Percentiles rank a stretch among this genome's conserved stretches.
These are phyloP conservation scores for Saturnispora besseyi DNA, from an alignment of 805 yeast genomes.

Conservation along the genomic window DNA sequence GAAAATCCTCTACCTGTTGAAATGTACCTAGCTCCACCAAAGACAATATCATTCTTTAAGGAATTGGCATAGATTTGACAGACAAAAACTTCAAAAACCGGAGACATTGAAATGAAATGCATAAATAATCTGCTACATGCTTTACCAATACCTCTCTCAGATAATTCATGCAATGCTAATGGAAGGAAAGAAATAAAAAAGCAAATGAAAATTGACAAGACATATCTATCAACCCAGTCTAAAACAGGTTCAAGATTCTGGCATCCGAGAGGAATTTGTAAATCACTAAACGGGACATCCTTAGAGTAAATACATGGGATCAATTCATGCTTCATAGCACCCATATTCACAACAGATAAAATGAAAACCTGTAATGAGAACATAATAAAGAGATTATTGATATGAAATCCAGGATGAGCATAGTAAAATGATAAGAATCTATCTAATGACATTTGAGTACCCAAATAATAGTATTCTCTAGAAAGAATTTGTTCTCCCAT, in stretches of 20 bases:
- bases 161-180: constrained; percentile 72
- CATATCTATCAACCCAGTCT: constrained; percentile 84
- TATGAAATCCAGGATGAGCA: constrained; percentile 95
- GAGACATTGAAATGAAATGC: constrained; percentile 77
- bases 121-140: constrained; percentile 61
- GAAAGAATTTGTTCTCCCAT: constrained; percentile 96
- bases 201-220: constrained; percentile 82
- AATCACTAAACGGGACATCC: constrained; percentile 62
- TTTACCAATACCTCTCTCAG: constrained; percentile 77
- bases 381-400: constrained; percentile 82
- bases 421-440: constrained; percentile 87
- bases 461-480: constrained; percentile 84
- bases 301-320: constrained; percentile 59
- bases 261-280: constrained; percentile 74
- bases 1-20: constrained; percentile 95
- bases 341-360: constrained; percentile 69
- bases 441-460: constrained; percentile 83
- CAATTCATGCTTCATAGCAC: constrained; percentile 66
- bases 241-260: constrained; percentile 78
- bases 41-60: constrained; percentile 61
- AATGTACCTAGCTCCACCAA: constrained; percentile 89
- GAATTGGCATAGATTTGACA: constrained; percentile 88
- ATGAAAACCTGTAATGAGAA: constrained; percentile 82
- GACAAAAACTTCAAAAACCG: constrained; percentile 89
- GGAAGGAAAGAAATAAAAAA: constrained; percentile 90